These are phyloP conservation scores for Ilex aquifolium DNA, from an alignment of 257 asterid genomes.

Conservation along the genomic window DNA sequence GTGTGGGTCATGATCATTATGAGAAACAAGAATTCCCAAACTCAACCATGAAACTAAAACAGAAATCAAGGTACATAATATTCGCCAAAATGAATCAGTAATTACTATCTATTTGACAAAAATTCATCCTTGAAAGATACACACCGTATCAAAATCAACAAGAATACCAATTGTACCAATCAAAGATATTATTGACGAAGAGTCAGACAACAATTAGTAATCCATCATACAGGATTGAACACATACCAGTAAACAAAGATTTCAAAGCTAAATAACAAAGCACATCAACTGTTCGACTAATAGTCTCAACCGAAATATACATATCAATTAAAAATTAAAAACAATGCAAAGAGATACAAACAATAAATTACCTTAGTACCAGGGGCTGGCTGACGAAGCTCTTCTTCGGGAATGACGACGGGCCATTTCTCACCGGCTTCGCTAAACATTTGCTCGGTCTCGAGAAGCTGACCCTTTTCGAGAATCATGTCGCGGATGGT, in stretches of 20 bases:
- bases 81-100: too few species aligned
- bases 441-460: conserved; percentile 87
- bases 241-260: background rate
- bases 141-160: background rate
- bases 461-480: conserved; percentile 78
- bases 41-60: too few species aligned
- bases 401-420: conserved; percentile 70
- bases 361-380: conserved; percentile 61
- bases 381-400: conserved; percentile 49
- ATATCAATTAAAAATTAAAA: background rate
- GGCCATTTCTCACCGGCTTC: conserved; percentile 98
- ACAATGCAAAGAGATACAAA: background rate
- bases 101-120: too few species aligned
- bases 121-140: background rate
- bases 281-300: conserved; percentile 34
- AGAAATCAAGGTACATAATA: too few species aligned
- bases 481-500: conserved; percentile 72
- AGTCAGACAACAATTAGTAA: background rate
- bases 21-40: too few species aligned
- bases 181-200: background rate
- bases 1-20: too few species aligned
- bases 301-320: conserved; percentile 18
- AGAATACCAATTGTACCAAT: background rate
- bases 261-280: background rate
- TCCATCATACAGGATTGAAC: background rate